Conservation (phyloP, 345 rosid species). For the Mallotus nudiflorus region DNA sequence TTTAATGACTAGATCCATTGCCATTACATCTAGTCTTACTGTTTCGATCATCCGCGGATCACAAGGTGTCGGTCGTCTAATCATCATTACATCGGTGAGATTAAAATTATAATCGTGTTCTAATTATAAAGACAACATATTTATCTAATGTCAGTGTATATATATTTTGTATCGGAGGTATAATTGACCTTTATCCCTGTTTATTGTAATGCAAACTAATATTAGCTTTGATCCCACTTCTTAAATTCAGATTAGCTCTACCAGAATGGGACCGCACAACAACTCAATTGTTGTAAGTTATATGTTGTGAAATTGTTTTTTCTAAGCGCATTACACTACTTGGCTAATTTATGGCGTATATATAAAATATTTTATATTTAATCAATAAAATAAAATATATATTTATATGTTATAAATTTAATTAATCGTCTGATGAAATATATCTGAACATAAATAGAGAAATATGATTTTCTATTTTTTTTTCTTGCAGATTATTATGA, state of each 20-base stretch:
- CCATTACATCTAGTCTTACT: constrained; percentile 63
- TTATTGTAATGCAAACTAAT: constrained; percentile 41
- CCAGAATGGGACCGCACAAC: constrained; percentile 77
- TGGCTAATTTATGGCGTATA: too few relatives aligned
- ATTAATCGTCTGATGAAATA: too few relatives aligned
- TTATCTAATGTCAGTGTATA: too few relatives aligned
- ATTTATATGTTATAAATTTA: too few relatives aligned
- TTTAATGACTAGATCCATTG: constrained; percentile 56
- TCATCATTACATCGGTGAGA: constrained; percentile 61
- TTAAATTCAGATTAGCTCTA: constrained; percentile 65
- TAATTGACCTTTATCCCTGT: background rate
- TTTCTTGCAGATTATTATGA: constrained; percentile 41
- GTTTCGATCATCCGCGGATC: constrained; percentile 62
- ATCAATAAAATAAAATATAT: too few relatives aligned
- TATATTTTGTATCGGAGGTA: too few relatives aligned
- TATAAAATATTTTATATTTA: too few relatives aligned
- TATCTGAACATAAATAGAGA: too few relatives aligned
- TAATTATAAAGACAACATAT: too few relatives aligned
- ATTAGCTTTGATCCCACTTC: constrained; percentile 69
- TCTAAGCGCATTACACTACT: too few relatives aligned
- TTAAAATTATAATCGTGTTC: background rate
- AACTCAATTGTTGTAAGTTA: constrained; percentile 56
- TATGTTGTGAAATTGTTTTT: too few relatives aligned
- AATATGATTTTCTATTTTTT: background rate
- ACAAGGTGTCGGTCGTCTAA: constrained; percentile 54